Evolutionary conservation across 2,329 filamentous ascomycete species (phyloP).

Genomic region (Colletotrichum eleusines): DNA sequence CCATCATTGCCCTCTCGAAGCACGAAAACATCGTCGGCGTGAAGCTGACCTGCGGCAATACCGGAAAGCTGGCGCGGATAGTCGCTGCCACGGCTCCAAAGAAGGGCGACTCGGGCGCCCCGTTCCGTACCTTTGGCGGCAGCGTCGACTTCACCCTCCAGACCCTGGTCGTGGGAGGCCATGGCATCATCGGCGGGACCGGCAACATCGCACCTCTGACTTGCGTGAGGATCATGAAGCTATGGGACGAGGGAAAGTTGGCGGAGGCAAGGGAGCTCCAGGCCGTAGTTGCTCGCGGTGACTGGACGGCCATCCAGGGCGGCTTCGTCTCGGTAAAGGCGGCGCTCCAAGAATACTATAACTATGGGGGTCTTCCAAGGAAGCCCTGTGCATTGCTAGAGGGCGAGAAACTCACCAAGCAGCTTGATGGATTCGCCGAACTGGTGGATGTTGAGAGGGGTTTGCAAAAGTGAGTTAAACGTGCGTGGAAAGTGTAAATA

Average conservation of each 20-base stretch:
- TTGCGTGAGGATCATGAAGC: constrained; percentile 70
- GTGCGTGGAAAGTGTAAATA: background rate
- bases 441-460: constrained; percentile 46
- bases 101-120: constrained; percentile 32
- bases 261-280: constrained; percentile 73
- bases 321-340: constrained; percentile 78
- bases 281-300: constrained; percentile 72
- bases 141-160: constrained; percentile 81
- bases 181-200: constrained; percentile 78
- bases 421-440: constrained; percentile 48
- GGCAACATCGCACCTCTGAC: constrained; percentile 77
- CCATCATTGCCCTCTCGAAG: constrained; percentile 65
- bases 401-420: constrained; percentile 45
- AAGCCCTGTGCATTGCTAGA: constrained; percentile 58
- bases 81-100: constrained; percentile 53
- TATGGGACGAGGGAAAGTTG: constrained; percentile 69
- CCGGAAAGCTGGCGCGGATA: constrained; percentile 67
- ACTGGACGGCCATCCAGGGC: constrained; percentile 77
- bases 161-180: constrained; percentile 75
- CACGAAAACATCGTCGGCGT: constrained; percentile 72
- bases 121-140: constrained; percentile 78
- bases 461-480: constrained; percentile 17
- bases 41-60: constrained; percentile 76
- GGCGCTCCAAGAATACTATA: constrained; percentile 70
- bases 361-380: constrained; percentile 72